Percentiles rank a stretch among this genome's conserved stretches.
phyloP scores from a whole-genome alignment of 495 filamentous ascomycete species.

The Neurospora sp. region DNA sequence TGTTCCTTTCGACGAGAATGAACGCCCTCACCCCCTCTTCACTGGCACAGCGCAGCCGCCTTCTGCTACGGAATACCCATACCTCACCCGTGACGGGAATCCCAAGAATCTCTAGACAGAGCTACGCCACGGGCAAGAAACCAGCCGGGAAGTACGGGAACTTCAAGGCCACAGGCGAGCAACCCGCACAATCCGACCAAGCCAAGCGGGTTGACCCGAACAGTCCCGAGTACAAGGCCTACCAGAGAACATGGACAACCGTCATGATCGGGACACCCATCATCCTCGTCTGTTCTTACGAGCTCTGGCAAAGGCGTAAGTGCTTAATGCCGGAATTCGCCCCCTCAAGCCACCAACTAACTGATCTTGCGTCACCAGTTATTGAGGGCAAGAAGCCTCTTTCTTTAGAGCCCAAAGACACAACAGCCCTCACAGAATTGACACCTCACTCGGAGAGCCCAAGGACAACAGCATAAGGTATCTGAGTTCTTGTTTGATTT shows the following conservation, averaged over 20 bases:
- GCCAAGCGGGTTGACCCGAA: conserved; percentile 18
- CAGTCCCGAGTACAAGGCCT: conserved; percentile 31
- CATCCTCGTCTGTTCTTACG: conserved; percentile 35
- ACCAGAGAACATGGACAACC: conserved; percentile 26
- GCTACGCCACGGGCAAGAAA: background rate
- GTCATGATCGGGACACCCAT: conserved; percentile 37
- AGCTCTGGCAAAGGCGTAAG: conserved; percentile 32
- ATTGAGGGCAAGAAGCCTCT: conserved; percentile 12
- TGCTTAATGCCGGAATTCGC: background rate
- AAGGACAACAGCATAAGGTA: background rate
- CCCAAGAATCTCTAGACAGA: background rate
- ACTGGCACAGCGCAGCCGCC: background rate
- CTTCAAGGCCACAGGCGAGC: background rate
- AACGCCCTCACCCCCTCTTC: background rate
- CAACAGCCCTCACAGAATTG: background rate
- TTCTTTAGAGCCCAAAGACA: background rate
- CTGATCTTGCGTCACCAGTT: conserved; percentile 8
- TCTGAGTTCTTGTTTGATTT: background rate
- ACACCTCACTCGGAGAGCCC: background rate
- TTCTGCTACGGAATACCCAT: background rate
- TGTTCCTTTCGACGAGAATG: background rate
- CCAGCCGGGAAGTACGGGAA: background rate
- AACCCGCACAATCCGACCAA: background rate
- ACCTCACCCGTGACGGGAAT: background rate
- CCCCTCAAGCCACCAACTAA: background rate